Percentiles rank a stretch among this genome's conserved stretches.
These are phyloP conservation scores for Phyllosticta citrichinensis DNA, from an alignment of 2,329 filamentous ascomycete genomes.

Conservation along the genomic window DNA sequence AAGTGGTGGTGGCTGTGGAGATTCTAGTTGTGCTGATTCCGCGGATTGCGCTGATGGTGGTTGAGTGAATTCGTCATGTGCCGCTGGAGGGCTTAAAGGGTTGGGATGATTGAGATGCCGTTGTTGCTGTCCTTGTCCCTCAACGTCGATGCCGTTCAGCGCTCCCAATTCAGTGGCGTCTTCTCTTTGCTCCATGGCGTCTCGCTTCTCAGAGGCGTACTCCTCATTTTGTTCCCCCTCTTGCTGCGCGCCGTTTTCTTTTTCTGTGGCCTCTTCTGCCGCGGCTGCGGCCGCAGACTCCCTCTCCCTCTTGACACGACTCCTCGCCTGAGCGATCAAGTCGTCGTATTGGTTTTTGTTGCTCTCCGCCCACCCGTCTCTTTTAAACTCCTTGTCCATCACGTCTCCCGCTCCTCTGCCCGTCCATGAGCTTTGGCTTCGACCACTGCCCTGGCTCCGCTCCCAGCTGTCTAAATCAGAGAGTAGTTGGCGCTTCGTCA, in stretches of 20 bases:
- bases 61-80: no score
- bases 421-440: slow-evolving; percentile 27
- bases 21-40: no score
- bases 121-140: neutral
- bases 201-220: neutral
- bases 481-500: slow-evolving; percentile 59
- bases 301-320: slow-evolving; percentile 33
- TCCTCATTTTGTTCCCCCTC: neutral
- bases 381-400: slow-evolving; percentile 84
- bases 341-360: slow-evolving; percentile 69
- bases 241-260: neutral
- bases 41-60: no score
- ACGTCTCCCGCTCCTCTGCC: slow-evolving; percentile 35
- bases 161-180: neutral
- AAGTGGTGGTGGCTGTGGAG: no score
- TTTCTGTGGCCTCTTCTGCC: slow-evolving; percentile 13
- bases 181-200: neutral
- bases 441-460: slow-evolving; percentile 47
- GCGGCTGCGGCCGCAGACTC: slow-evolving; percentile 23
- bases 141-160: neutral
- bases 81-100: no score
- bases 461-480: slow-evolving; percentile 82
- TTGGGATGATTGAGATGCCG: no score
- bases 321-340: slow-evolving; percentile 66
- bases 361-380: slow-evolving; percentile 59